A percentile compares a stretch with the other conserved stretches of the same genome.
These are phyloP conservation scores for Penicillium paxilli DNA, from an alignment of 495 filamentous ascomycete species.

Conservation along the genomic window DNA sequence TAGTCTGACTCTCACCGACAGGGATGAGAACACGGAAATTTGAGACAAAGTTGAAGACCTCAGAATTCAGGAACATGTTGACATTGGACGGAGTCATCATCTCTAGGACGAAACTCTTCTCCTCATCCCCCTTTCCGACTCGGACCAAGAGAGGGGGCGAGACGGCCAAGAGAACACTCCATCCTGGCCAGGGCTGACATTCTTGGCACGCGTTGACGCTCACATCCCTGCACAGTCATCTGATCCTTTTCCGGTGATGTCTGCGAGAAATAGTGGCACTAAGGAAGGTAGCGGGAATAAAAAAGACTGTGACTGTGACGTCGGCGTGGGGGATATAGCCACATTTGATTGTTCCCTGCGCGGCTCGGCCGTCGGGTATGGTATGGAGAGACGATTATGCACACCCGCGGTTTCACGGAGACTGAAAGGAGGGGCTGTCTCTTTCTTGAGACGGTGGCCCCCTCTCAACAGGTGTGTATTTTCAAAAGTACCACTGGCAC, in stretches of 20 bases:
- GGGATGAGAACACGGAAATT: background rate
- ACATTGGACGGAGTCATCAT: background rate
- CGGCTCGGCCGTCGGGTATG: slow-evolving; percentile 24
- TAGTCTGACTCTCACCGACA: background rate
- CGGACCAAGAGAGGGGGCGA: background rate
- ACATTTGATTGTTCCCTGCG: slow-evolving; percentile 2
- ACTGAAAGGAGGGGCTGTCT: background rate
- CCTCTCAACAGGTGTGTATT: background rate
- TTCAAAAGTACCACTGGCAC: background rate
- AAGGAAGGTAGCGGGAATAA: background rate
- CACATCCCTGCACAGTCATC: slow-evolving; percentile 5
- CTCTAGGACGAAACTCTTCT: background rate
- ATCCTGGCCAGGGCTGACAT: background rate
- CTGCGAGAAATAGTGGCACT: background rate
- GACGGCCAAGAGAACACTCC: background rate
- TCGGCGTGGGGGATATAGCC: background rate
- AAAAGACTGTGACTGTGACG: slow-evolving; percentile 3
- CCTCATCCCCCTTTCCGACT: background rate
- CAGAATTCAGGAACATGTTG: background rate
- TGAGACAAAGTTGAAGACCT: background rate
- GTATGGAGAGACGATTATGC: slow-evolving; percentile 7
- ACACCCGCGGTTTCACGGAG: background rate
- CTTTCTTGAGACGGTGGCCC: too few relatives aligned
- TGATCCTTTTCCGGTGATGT: slow-evolving; percentile 1
- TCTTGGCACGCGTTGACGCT: background rate